A percentile compares a stretch with the other conserved stretches of the same genome.
These are phyloP conservation scores for Ceratobasidium theobromae DNA, from an alignment of 1,284 basidiomycete genomes.

Conservation along the genomic window DNA sequence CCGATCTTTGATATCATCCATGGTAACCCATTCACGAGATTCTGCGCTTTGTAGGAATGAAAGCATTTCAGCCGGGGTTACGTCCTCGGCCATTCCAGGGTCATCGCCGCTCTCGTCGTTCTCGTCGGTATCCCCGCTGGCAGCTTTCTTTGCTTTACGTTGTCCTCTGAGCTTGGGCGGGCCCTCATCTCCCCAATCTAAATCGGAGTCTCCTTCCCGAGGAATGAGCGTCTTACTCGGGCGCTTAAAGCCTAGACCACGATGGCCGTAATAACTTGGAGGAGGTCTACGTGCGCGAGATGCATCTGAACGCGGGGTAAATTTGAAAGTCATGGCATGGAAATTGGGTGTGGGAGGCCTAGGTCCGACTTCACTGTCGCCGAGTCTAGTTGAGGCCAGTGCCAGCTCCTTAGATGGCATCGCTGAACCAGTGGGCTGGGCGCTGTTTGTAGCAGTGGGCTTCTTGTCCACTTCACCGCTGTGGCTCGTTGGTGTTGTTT, in stretches of 20 bases:
- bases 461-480: not conserved
- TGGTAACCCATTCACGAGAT: conserved; percentile 56
- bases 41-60: conserved; percentile 41
- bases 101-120: conserved; percentile 38
- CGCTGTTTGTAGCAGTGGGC: not conserved
- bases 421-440: no score
- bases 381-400: no score
- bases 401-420: no score
- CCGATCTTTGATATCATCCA: conserved; percentile 64
- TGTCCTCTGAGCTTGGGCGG: conserved; percentile 9
- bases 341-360: not conserved
- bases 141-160: conserved; percentile 37
- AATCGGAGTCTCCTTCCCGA: conserved; percentile 62
- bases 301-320: not conserved
- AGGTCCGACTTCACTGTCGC: not conserved
- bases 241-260: conserved; percentile 7
- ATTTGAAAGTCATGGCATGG: conserved; percentile 1
- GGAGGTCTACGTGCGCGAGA: conserved; percentile 6
- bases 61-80: conserved; percentile 52
- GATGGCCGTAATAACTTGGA: not conserved
- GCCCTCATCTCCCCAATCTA: conserved; percentile 60
- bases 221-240: not conserved
- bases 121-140: conserved; percentile 39
- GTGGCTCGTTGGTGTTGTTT: not conserved
- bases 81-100: conserved; percentile 27